Evolutionary conservation across 352 stramenopile genomes (phyloP).

Genomic region (Phytophthora litchii): DNA sequence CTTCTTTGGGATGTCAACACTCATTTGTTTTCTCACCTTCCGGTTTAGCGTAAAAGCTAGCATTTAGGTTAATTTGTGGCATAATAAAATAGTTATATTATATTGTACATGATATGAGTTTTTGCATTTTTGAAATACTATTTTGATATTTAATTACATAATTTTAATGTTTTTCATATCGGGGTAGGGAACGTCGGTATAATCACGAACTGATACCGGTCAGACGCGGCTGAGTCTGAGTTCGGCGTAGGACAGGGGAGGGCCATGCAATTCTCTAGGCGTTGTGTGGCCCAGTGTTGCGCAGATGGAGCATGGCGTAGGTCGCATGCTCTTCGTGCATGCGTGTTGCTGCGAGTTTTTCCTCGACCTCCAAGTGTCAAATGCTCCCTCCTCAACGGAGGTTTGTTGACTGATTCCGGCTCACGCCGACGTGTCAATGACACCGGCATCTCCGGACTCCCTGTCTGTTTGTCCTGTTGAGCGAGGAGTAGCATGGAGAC

Average conservation of each 20-base stretch:
- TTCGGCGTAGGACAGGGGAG: slow-evolving; percentile 1
- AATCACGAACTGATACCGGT: slow-evolving; percentile 16
- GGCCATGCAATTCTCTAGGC: background rate
- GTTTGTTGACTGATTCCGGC: background rate
- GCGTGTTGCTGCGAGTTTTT: background rate
- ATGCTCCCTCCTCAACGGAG: background rate
- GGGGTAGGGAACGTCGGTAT: slow-evolving; percentile 1
- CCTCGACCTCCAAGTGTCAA: background rate
- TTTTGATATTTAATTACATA: background rate
- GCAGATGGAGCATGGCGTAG: background rate
- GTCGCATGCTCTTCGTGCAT: background rate
- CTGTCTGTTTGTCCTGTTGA: too few species aligned
- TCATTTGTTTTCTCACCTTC: too few species aligned
- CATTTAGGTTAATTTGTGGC: too few species aligned
- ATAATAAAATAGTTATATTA: too few species aligned
- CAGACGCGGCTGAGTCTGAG: slow-evolving; percentile 7
- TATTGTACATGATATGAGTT: too few species aligned
- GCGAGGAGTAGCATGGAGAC: too few species aligned
- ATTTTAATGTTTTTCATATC: background rate
- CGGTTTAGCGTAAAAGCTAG: too few species aligned
- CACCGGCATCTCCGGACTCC: too few species aligned
- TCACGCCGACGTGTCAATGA: background rate
- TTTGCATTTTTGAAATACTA: too few species aligned
- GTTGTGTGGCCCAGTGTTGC: background rate
- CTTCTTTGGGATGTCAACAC: too few species aligned